phyloP scores from a whole-genome alignment of 768 basidiomycete species.

The Tubosaeta brunneosetosa region DNA sequence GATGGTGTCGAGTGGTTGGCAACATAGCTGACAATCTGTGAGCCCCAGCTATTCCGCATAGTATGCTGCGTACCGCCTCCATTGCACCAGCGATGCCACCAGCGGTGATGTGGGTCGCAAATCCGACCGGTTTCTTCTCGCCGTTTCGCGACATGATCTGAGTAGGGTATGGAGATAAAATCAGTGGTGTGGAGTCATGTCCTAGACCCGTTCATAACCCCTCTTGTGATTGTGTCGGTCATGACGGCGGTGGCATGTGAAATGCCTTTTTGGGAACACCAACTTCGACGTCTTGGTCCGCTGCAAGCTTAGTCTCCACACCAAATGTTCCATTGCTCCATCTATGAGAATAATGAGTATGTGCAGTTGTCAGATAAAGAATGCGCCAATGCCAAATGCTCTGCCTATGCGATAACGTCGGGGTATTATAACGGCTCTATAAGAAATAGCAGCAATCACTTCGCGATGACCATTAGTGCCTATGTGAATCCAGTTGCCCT shows the following conservation, averaged over 20 bases:
- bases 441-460: conserved; percentile 1
- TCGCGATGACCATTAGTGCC: conserved; percentile 8
- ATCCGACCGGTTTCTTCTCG: conserved; percentile 74
- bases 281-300: conserved; percentile 16
- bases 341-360: conserved; percentile 2
- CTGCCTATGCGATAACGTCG: conserved; percentile 8
- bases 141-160: conserved; percentile 47
- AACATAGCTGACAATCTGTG: conserved; percentile 48
- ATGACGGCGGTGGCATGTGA: conserved; percentile 30
- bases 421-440: conserved; percentile 20
- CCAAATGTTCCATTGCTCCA: conserved; percentile 4
- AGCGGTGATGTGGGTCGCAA: conserved; percentile 88
- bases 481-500: conserved; percentile 5
- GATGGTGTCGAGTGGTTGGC: conserved; percentile 97
- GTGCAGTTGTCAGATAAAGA: conserved; percentile 3
- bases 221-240: conserved; percentile 11
- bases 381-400: conserved; percentile 9
- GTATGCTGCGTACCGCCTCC: conserved; percentile 64
- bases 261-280: conserved; percentile 17
- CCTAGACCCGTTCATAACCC: conserved; percentile 3
- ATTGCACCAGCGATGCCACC: conserved; percentile 93
- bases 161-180: neutral
- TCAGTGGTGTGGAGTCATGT: neutral
- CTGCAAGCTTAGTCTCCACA: neutral
- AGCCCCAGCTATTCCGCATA: neutral